phyloP scores from a whole-genome alignment of 2,329 filamentous ascomycete genomes.

The Alternaria brassicae region DNA sequence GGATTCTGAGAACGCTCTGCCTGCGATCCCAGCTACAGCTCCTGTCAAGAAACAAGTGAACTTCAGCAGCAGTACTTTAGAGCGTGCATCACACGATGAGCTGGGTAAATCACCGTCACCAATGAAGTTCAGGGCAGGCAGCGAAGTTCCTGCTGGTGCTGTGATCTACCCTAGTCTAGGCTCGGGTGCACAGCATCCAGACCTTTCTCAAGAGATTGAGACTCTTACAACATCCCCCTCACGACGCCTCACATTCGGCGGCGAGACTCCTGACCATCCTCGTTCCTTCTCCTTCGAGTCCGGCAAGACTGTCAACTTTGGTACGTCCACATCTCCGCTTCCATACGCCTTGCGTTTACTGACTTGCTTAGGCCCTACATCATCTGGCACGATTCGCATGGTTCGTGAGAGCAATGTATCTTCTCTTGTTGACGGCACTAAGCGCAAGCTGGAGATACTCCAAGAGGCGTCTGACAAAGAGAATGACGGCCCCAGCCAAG shows the following conservation, averaged over 20 bases:
- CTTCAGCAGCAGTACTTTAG: constrained; percentile 75
- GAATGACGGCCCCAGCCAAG: constrained; percentile 45
- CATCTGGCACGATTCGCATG: constrained; percentile 50
- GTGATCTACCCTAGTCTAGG: constrained; percentile 42
- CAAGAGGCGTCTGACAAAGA: constrained; percentile 54
- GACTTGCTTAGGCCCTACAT: constrained; percentile 38
- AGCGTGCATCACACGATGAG: constrained; percentile 45
- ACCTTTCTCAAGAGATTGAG: constrained; percentile 39
- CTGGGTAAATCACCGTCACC: constrained; percentile 46
- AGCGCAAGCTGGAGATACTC: constrained; percentile 54
- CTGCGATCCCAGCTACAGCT: constrained; percentile 66
- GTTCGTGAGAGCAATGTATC: constrained; percentile 55
- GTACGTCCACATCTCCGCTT: constrained; percentile 8
- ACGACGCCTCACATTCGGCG: constrained; percentile 47
- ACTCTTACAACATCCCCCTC: constrained; percentile 38
- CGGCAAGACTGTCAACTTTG: constrained; percentile 54
- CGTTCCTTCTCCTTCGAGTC: constrained; percentile 59
- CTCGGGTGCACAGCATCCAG: constrained; percentile 48
- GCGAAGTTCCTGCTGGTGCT: constrained; percentile 43
- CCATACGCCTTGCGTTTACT: background rate
- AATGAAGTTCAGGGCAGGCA: constrained; percentile 45
- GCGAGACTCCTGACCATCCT: constrained; percentile 37
- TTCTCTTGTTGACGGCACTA: constrained; percentile 46
- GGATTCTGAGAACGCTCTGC: constrained; percentile 61
- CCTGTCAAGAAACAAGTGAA: constrained; percentile 80